Evolutionary conservation across 495 filamentous ascomycete species (phyloP).

Genomic region (Penicillium ochrochloron): DNA sequence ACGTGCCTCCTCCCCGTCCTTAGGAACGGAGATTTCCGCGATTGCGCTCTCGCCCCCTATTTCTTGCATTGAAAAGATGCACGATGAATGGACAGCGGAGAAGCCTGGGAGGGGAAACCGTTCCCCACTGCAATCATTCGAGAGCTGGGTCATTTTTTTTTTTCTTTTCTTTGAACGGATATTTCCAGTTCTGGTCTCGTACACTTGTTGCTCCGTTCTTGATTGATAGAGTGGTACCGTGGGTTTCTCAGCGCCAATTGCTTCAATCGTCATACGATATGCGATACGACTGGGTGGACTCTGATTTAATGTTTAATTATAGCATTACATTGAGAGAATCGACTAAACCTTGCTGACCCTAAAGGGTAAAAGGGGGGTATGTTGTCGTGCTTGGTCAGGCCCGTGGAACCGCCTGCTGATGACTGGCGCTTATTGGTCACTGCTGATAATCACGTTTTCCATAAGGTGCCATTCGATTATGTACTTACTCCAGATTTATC

Average conservation of each 20-base stretch:
- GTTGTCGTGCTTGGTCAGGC: constrained; percentile 1
- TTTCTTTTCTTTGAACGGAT: not conserved
- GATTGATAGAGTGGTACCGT: constrained; percentile 5
- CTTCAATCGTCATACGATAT: constrained; percentile 1
- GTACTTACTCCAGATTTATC: constrained; percentile 7
- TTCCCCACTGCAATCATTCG: not conserved
- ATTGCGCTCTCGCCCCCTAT: not conserved
- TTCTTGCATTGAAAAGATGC: not conserved
- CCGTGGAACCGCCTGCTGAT: not conserved
- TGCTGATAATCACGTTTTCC: constrained; percentile 9
- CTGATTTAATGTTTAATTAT: constrained; percentile 7
- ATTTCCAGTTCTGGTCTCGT: not conserved
- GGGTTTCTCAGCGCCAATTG: not conserved
- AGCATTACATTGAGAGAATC: constrained; percentile 5
- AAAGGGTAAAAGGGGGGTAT: constrained; percentile 19
- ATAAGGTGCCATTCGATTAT: not conserved
- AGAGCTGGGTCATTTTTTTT: not conserved
- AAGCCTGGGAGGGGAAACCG: not conserved
- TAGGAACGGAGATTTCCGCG: not conserved
- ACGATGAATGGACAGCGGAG: constrained; percentile 6
- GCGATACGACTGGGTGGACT: constrained; percentile 1
- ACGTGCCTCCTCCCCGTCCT: not conserved
- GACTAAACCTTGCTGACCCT: constrained; percentile 4
- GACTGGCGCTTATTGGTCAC: constrained; percentile 6
- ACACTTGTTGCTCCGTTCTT: not conserved